Conservation (phyloP, 73 alveolate species). For the Paramecium bursaria region DNA sequence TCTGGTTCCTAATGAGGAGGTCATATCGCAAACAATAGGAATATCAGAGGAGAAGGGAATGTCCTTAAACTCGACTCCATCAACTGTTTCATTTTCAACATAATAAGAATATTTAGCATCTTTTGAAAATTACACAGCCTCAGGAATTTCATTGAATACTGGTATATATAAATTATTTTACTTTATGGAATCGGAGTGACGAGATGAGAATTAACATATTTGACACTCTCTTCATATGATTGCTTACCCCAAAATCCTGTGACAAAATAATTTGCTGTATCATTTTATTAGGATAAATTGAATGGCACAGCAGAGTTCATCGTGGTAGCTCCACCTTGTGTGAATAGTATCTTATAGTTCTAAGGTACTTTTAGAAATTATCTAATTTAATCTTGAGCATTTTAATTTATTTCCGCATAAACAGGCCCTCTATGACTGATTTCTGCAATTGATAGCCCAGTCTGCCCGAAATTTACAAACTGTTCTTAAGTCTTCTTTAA, state of each 20-base stretch:
- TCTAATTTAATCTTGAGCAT: conserved; percentile 78
- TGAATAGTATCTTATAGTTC: conserved; percentile 74
- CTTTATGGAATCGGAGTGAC: too few species aligned
- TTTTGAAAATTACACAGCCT: background rate
- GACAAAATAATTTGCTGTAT: conserved; percentile 82
- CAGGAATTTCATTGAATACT: background rate
- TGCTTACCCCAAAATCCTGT: conserved; percentile 88
- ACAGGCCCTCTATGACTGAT: background rate
- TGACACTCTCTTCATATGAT: conserved; percentile 83
- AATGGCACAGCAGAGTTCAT: conserved; percentile 81
- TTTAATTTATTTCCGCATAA: background rate
- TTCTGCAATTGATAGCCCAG: too few species aligned
- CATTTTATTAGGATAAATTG: conserved; percentile 79
- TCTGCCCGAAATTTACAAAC: conserved; percentile 17
- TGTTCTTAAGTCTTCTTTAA: background rate
- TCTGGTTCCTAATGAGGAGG: conserved; percentile 73
- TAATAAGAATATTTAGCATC: background rate
- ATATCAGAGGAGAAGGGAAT: too few species aligned
- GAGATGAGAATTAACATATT: conserved; percentile 71
- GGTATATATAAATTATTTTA: background rate
- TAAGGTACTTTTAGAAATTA: conserved; percentile 81
- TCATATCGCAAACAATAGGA: conserved; percentile 75
- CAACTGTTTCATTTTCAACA: background rate
- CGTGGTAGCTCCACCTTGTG: conserved; percentile 89
- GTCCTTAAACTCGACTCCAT: background rate